Conservation (phyloP, 2,329 filamentous ascomycete species). For the Colletotrichum siamense region DNA sequence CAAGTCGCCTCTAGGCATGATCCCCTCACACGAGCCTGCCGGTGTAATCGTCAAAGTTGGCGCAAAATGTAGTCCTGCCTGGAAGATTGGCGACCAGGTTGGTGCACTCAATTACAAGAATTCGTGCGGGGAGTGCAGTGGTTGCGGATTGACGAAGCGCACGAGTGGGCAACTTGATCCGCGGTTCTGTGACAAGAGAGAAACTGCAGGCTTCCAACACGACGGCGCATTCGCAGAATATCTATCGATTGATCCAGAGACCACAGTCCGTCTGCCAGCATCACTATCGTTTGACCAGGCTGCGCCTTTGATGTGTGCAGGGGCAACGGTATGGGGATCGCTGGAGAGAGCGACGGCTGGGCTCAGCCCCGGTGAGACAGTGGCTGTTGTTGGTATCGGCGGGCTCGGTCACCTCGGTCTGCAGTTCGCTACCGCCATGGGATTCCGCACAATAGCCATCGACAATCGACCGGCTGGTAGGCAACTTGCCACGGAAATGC, state of each 20-base stretch:
- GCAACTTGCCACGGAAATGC: constrained; percentile 31
- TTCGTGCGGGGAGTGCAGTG: constrained; percentile 31
- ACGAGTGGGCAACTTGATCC: constrained; percentile 27
- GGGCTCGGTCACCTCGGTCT: constrained; percentile 39
- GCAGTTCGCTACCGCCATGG: constrained; percentile 40
- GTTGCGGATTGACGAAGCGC: constrained; percentile 28
- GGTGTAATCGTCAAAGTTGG: constrained; percentile 36
- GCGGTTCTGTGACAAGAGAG: constrained; percentile 34
- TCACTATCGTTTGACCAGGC: constrained; percentile 36
- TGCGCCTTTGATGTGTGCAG: constrained; percentile 41
- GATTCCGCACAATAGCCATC: constrained; percentile 38
- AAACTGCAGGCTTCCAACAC: constrained; percentile 37
- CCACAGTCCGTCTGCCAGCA: constrained; percentile 31
- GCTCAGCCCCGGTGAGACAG: constrained; percentile 26
- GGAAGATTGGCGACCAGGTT: constrained; percentile 38
- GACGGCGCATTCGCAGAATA: constrained; percentile 41
- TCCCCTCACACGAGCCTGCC: constrained; percentile 40
- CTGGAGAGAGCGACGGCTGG: constrained; percentile 32
- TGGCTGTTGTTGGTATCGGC: constrained; percentile 39
- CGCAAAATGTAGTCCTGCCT: constrained; percentile 19
- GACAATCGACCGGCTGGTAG: constrained; percentile 36
- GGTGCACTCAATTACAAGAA: constrained; percentile 40
- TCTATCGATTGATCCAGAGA: constrained; percentile 33
- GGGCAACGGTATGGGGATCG: constrained; percentile 38
- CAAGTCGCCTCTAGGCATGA: constrained; percentile 30